phyloP scores from a whole-genome alignment of 495 filamentous ascomycete species.

The Baudoinia panamericana region DNA sequence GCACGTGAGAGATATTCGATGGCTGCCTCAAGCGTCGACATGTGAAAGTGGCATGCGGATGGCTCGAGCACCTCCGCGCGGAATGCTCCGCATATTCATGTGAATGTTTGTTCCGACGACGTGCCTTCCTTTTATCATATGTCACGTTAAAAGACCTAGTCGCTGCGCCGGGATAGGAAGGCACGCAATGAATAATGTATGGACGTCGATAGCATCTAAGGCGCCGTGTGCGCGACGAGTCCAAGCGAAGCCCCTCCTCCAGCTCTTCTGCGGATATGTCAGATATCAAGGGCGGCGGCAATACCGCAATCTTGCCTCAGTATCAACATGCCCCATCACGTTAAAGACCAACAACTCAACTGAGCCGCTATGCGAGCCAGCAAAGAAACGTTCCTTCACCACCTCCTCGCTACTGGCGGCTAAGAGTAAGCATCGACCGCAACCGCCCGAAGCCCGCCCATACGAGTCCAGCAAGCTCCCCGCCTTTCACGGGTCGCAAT shows the following conservation, averaged over 20 bases:
- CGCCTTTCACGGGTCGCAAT: too few relatives aligned
- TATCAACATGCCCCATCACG: too few relatives aligned
- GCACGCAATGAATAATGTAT: conserved; percentile 26
- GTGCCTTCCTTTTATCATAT: too few relatives aligned
- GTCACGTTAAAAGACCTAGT: neutral
- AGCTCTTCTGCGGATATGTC: conserved; percentile 16
- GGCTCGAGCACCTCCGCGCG: conserved; percentile 13
- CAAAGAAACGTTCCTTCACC: neutral
- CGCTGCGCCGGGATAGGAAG: neutral
- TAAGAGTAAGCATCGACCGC: neutral
- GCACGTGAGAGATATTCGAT: too few relatives aligned
- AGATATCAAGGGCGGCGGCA: too few relatives aligned
- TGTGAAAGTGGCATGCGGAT: conserved; percentile 3
- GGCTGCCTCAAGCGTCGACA: too few relatives aligned
- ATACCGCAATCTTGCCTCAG: too few relatives aligned
- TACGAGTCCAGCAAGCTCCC: too few relatives aligned
- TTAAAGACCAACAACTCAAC: too few relatives aligned
- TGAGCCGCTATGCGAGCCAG: too few relatives aligned
- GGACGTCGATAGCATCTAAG: conserved; percentile 21
- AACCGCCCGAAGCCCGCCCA: too few relatives aligned
- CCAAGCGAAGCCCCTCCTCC: conserved; percentile 7
- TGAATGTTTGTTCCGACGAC: too few relatives aligned
- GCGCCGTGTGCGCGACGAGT: conserved; percentile 21
- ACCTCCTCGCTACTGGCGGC: conserved; percentile 1
- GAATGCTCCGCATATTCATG: neutral